phyloP scores from a whole-genome alignment of 768 basidiomycete species.

The Suillus alpinus region DNA sequence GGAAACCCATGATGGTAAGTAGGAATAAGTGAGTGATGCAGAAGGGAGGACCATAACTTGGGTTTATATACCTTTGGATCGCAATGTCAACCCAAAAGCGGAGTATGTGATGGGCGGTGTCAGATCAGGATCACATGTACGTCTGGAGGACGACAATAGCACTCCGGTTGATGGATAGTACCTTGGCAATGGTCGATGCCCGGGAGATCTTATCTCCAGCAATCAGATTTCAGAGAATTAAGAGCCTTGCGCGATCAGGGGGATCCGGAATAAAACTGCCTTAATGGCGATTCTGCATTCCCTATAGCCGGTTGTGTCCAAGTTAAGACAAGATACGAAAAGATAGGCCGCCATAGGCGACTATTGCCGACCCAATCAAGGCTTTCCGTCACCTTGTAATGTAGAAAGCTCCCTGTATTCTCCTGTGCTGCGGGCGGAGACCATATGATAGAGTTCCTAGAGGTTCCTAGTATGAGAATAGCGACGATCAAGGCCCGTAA shows the following conservation, averaged over 20 bases:
- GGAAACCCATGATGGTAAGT: conserved; percentile 7
- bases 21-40: not conserved
- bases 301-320: not conserved
- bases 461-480: not conserved
- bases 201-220: not conserved
- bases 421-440: not conserved
- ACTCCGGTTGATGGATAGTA: not conserved
- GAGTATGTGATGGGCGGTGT: conserved; percentile 1
- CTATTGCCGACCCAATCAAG: not conserved
- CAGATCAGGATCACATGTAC: not conserved
- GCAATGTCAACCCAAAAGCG: not conserved
- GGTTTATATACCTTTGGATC: conserved; percentile 5
- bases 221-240: not conserved
- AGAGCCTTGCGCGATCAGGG: not conserved
- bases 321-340: conserved; percentile 3
- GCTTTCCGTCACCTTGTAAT: not conserved
- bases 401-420: not conserved
- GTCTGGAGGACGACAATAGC: conserved; percentile 1
- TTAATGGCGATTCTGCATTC: not conserved
- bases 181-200: not conserved
- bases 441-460: not conserved
- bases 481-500: not conserved
- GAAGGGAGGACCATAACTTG: not conserved
- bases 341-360: conserved; percentile 4
- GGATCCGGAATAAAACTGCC: not conserved